Percentiles rank a stretch among this genome's conserved stretches.
Conservation (phyloP, 1,139 yeast genomes). For the Blastobotrys apis region DNA sequence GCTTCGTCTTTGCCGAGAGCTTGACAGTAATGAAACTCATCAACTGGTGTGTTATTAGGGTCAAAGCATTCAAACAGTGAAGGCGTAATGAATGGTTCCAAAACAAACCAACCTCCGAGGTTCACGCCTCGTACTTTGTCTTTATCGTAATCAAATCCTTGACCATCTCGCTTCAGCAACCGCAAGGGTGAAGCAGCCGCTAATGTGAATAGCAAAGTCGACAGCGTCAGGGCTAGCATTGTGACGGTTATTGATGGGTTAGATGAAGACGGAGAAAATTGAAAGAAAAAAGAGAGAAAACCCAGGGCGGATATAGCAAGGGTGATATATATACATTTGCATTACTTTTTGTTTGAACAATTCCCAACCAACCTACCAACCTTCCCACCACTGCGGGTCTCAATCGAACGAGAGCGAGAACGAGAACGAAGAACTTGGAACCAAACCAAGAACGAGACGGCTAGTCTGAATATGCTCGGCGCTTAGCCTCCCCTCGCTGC, state of each 20-base stretch:
- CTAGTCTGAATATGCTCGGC: too few relatives aligned
- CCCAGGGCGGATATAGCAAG: too few relatives aligned
- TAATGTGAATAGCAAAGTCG: background rate
- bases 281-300: background rate
- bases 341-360: too few relatives aligned
- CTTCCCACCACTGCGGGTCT: too few relatives aligned
- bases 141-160: constrained; percentile 44
- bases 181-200: constrained; percentile 9
- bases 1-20: constrained; percentile 61
- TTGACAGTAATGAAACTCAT: constrained; percentile 72
- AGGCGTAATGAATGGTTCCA: constrained; percentile 82
- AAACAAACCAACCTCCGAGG: constrained; percentile 88
- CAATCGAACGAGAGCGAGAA: too few relatives aligned
- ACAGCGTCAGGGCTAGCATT: background rate
- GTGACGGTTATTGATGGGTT: too few relatives aligned
- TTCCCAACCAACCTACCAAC: too few relatives aligned
- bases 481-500: too few relatives aligned
- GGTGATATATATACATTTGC: too few relatives aligned
- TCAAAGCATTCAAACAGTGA: constrained; percentile 59
- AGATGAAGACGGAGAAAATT: background rate
- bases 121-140: constrained; percentile 71
- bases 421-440: too few relatives aligned
- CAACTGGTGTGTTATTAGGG: constrained; percentile 55
- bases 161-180: constrained; percentile 3
- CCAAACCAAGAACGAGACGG: too few relatives aligned